Evolutionary conservation across 2,329 filamentous ascomycete species (phyloP).

Genomic region (Laburnicola sp.): DNA sequence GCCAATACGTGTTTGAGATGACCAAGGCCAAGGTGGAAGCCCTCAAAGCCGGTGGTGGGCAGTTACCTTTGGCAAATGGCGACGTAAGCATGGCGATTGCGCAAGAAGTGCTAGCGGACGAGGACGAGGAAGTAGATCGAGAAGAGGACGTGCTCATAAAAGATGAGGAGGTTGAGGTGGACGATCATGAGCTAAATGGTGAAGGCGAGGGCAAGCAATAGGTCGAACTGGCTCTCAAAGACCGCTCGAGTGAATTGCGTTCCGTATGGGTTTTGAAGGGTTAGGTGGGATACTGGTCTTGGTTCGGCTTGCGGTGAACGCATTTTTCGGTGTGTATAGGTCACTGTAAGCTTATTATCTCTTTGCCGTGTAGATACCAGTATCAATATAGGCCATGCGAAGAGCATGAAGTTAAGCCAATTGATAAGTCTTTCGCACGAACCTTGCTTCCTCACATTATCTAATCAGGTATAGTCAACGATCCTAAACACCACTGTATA

Average conservation of each 20-base stretch:
- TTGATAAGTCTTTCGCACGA: too few relatives aligned
- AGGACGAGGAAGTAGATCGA: slow-evolving; percentile 34
- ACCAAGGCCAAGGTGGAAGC: slow-evolving; percentile 70
- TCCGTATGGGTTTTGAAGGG: background rate
- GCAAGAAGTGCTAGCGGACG: slow-evolving; percentile 33
- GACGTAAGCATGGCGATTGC: slow-evolving; percentile 42
- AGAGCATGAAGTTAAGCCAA: too few relatives aligned
- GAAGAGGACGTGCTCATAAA: slow-evolving; percentile 3
- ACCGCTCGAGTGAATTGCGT: background rate
- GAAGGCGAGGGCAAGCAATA: background rate
- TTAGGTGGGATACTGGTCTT: too few relatives aligned
- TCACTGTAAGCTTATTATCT: background rate
- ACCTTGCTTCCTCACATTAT: too few relatives aligned
- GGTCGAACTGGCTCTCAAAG: background rate
- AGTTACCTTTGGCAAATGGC: slow-evolving; percentile 35
- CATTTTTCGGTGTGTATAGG: background rate
- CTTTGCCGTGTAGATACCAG: slow-evolving; percentile 5
- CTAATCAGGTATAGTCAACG: too few relatives aligned
- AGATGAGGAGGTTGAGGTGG: slow-evolving; percentile 1
- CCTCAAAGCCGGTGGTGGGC: slow-evolving; percentile 51
- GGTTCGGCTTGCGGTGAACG: background rate
- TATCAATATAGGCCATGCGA: background rate
- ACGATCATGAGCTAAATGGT: background rate
- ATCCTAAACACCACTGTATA: too few relatives aligned
- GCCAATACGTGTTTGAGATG: slow-evolving; percentile 97